Evolutionary conservation across 2,329 filamentous ascomycete species (phyloP).

Genomic region (Aspergillus texensis): DNA sequence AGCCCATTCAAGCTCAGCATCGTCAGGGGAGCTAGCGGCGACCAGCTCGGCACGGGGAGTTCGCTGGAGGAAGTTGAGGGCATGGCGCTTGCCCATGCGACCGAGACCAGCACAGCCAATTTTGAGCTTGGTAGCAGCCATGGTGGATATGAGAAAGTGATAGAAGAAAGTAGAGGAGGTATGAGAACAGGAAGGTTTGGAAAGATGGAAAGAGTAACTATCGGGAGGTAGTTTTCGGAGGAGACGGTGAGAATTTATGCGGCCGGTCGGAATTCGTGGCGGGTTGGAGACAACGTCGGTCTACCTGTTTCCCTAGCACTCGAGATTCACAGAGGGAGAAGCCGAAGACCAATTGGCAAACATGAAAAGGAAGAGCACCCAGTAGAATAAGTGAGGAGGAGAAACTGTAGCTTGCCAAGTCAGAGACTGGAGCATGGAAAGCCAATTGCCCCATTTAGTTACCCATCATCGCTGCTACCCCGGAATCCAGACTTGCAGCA

Average conservation of each 20-base stretch:
- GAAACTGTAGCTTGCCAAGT: neutral
- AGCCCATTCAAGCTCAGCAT: slow-evolving; percentile 54
- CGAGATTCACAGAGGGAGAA: neutral
- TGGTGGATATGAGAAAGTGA: slow-evolving; percentile 8
- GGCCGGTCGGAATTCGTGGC: slow-evolving; percentile 7
- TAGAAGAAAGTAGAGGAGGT: neutral
- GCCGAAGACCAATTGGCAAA: neutral
- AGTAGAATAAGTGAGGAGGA: neutral
- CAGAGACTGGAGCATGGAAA: neutral
- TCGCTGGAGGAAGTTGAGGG: slow-evolving; percentile 51
- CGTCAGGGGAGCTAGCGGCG: slow-evolving; percentile 52
- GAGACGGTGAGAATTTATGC: slow-evolving; percentile 6
- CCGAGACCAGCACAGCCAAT: slow-evolving; percentile 54
- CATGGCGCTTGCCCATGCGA: slow-evolving; percentile 56
- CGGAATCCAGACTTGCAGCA: slow-evolving; percentile 4
- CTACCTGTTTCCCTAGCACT: neutral
- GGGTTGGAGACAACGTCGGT: slow-evolving; percentile 1
- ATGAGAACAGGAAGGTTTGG: neutral
- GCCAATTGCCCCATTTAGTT: neutral
- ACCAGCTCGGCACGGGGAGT: slow-evolving; percentile 54
- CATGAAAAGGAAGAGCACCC: neutral
- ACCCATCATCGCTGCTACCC: neutral
- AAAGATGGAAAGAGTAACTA: neutral
- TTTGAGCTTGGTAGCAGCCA: slow-evolving; percentile 41
- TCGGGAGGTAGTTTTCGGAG: neutral